Conservation (phyloP, 306 rosid genomes). For the Rosa chinensis region DNA sequence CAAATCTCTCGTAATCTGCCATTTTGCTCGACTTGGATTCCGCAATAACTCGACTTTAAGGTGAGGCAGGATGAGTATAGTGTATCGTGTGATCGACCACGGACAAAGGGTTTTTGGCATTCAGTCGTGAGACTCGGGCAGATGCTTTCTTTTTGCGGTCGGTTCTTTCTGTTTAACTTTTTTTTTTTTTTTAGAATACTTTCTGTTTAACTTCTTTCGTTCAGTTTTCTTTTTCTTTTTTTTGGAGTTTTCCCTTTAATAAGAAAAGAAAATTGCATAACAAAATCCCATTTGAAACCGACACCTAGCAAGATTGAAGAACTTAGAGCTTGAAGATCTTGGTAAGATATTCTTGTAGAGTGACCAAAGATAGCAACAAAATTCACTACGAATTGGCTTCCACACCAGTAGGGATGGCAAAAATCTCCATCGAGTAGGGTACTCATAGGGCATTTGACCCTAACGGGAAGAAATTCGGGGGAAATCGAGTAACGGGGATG, state of each 20-base stretch:
- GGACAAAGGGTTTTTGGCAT: background rate
- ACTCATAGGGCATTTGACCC: no score
- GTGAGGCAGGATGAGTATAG: background rate
- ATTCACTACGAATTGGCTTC: no score
- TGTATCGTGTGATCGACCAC: background rate
- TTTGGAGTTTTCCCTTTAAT: no score
- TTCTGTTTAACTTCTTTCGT: background rate
- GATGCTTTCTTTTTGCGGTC: slow-evolving; percentile 2
- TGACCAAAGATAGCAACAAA: no score
- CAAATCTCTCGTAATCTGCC: background rate
- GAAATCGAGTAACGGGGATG: no score
- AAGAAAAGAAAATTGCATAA: no score
- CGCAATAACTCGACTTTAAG: background rate
- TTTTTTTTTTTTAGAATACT: background rate
- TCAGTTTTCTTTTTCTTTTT: background rate
- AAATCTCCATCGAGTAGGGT: no score
- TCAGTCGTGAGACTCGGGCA: background rate
- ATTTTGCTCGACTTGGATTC: background rate
- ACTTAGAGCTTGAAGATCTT: no score
- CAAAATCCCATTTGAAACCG: background rate
- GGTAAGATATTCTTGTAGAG: no score
- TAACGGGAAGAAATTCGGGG: no score
- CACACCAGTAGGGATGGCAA: no score
- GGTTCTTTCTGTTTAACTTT: background rate
- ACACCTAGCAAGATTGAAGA: no score